Percentiles rank a stretch among this genome's conserved stretches.
These are phyloP conservation scores for Parmales sp. DNA, from an alignment of 108 stramenopile species.

Conservation along the genomic window DNA sequence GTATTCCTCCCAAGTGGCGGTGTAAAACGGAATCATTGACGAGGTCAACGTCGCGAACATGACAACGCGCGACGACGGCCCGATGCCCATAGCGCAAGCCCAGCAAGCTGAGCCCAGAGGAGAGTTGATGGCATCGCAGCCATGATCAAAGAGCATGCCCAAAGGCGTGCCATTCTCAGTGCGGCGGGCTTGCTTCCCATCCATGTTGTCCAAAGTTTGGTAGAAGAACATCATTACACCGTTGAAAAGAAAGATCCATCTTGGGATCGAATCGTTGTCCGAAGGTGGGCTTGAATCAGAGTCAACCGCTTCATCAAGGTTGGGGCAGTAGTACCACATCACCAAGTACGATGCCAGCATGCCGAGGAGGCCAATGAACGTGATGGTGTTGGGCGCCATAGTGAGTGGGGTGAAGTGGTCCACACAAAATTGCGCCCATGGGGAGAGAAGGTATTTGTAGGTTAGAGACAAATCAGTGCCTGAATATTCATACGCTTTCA, in stretches of 20 bases:
- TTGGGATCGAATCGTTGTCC: constrained; percentile 47
- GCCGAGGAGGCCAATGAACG: constrained; percentile 59
- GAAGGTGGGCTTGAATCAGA: too few relatives aligned
- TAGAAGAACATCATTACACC: constrained; percentile 57
- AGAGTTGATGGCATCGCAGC: constrained; percentile 83
- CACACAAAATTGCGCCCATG: constrained; percentile 63
- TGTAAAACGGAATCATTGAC: constrained; percentile 40
- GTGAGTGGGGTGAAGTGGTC: constrained; percentile 51
- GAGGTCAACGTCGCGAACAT: constrained; percentile 45
- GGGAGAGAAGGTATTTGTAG: constrained; percentile 72
- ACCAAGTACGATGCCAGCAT: constrained; percentile 60
- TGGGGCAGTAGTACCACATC: constrained; percentile 55
- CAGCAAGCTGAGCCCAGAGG: constrained; percentile 61
- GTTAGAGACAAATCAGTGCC: constrained; percentile 61
- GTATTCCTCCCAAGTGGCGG: constrained; percentile 79
- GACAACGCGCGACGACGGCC: constrained; percentile 13
- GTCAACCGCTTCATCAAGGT: constrained; percentile 5
- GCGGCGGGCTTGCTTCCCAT: constrained; percentile 55
- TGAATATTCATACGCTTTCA: constrained; percentile 39
- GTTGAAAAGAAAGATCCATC: constrained; percentile 70
- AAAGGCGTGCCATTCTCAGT: constrained; percentile 32
- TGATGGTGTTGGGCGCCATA: constrained; percentile 86
- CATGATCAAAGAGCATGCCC: constrained; percentile 77
- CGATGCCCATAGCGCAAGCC: constrained; percentile 12
- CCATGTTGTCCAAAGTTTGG: constrained; percentile 60